Base-by-base conservation (phyloP, 2,329 filamentous ascomycete genomes). In the Podosphaera aphanis region DNA sequence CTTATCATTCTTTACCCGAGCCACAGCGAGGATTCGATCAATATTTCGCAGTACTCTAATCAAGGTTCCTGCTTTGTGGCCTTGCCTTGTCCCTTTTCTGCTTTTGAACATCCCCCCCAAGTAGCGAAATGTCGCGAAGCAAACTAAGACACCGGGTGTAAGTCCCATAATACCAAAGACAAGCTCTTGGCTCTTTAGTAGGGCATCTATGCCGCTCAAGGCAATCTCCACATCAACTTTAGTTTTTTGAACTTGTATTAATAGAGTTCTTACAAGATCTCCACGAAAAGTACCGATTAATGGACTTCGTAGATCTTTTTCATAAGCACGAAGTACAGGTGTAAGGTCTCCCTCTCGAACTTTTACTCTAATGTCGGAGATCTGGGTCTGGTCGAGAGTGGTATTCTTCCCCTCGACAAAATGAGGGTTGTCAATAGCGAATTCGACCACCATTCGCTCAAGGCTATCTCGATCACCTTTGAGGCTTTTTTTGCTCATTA, bases 231-330 rank as follows among this genome's bases (percentile, higher is more conserved):
- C 77, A 57, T 98, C 90, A 7, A 98, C 90, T 66, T 98, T 98
- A 19, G 90, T 95, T 69, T 98, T 98, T 58, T 98, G 90, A 33
- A 98, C 79, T 59, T 98, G 90, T 46, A 98, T 95, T 39, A 98
- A 68, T 23, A 98, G 73, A 3, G 88, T 85, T 44, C 88, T 78
- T 31, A 95, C 73, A 23, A 98, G 69, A 55, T 95, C 88, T 10
- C 90, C 90, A 25, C 76, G 73, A 16, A 98, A 63, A 0, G 86
- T 83, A 6, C 88, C 86, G 46, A 77, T 68, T 49, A 98, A 76
- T 1, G 90, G 90, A 41, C 68, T 79, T 45, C 80, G 73, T 37
- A 98, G 67, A 53, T 94, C 88, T 57, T 80, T 77, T 59, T 98
- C 90, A 59, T 93, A 98, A 0, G 88, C 90, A 53, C 72, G 80